Conservation (phyloP, 768 basidiomycete species). For the Lanmaoa rubissima region DNA sequence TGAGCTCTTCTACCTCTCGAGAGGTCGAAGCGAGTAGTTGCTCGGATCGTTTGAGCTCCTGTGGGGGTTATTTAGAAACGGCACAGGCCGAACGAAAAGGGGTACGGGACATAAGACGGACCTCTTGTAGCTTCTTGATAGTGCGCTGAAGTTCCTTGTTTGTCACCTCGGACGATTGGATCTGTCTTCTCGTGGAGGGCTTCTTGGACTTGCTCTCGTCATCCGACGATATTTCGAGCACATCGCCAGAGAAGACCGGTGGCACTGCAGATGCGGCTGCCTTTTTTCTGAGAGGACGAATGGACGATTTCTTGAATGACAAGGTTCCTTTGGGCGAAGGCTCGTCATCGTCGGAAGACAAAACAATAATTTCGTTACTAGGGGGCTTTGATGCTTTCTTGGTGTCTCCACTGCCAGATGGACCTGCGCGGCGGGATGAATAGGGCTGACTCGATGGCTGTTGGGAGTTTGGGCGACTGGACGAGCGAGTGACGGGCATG, state of each 20-base stretch:
- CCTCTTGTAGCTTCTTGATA: conserved; percentile 44
- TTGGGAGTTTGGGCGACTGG: conserved; percentile 19
- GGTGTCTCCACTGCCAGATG: conserved; percentile 3
- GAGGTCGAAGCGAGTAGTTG: conserved; percentile 7
- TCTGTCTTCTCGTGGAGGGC: conserved; percentile 9
- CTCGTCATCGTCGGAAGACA: conserved; percentile 35
- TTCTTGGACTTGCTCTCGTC: conserved; percentile 38
- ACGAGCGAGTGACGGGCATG: conserved; percentile 32
- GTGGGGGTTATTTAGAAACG: neutral
- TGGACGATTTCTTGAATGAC: conserved; percentile 11
- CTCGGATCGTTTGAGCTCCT: conserved; percentile 22
- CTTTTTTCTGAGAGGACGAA: conserved; percentile 17
- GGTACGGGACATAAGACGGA: conserved; percentile 17
- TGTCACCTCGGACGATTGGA: conserved; percentile 15
- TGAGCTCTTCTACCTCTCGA: conserved; percentile 23
- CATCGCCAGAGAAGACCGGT: conserved; percentile 30
- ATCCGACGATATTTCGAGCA: conserved; percentile 60
- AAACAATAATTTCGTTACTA: conserved; percentile 30
- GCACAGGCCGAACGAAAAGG: neutral
- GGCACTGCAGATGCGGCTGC: conserved; percentile 12
- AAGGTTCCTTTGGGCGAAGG: conserved; percentile 20
- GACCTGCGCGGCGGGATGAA: conserved; percentile 5
- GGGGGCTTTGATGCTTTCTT: conserved; percentile 18
- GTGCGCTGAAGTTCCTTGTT: conserved; percentile 37
- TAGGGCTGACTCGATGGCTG: conserved; percentile 2